A percentile compares a stretch with the other conserved stretches of the same genome.
phyloP scores from a whole-genome alignment of 208 protist genomes.

The Acanthamoeba lenticulata region DNA sequence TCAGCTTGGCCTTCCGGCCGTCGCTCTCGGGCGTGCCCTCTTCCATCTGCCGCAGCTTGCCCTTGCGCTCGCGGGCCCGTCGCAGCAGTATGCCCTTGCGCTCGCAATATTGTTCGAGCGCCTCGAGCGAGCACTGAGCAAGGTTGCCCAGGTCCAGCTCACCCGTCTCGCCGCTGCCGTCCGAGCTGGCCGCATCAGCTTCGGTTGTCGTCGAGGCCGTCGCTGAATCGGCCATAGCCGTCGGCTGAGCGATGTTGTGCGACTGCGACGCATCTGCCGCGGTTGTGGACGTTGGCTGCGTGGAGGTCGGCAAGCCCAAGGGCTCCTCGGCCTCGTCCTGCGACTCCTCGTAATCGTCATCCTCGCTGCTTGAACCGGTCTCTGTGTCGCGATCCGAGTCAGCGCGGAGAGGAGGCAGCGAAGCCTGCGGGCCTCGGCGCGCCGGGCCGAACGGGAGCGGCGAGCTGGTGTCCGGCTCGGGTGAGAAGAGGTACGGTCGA shows the following conservation, averaged over 20 bases:
- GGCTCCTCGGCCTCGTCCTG: not conserved
- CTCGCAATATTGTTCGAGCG: not conserved
- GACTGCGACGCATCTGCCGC: too few species aligned
- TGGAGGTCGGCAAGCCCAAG: not conserved
- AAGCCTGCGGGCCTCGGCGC: not conserved
- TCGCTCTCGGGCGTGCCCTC: not conserved
- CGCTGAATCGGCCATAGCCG: not conserved
- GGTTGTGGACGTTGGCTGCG: too few species aligned
- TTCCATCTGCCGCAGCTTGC: not conserved
- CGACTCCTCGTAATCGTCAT: not conserved
- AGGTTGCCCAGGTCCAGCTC: not conserved
- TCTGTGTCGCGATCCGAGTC: not conserved
- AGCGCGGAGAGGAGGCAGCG: not conserved
- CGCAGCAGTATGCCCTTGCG: not conserved
- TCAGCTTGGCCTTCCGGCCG: not conserved
- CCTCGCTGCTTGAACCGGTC: not conserved
- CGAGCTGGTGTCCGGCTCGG: not conserved
- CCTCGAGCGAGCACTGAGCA: not conserved
- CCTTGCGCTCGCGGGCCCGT: not conserved
- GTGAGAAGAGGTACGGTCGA: not conserved
- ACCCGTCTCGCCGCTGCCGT: not conserved
- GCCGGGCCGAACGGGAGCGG: not conserved
- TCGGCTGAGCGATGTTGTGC: too few species aligned
- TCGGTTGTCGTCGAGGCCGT: not conserved
- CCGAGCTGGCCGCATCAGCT: not conserved